phyloP scores from a whole-genome alignment of 2,329 filamentous ascomycete genomes.

The Atkinsonella hypoxylon region DNA sequence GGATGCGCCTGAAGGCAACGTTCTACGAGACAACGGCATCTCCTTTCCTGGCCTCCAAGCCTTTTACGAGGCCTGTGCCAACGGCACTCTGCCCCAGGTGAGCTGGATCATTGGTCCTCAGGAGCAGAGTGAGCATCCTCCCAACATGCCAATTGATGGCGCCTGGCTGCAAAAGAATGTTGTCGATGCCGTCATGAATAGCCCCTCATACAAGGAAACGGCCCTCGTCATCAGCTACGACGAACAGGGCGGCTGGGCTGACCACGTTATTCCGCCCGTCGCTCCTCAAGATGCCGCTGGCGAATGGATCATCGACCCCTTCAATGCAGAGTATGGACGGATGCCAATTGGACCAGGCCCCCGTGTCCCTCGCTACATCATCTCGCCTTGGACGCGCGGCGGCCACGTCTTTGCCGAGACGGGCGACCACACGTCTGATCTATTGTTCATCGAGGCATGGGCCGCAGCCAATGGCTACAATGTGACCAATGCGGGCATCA shows the following conservation, averaged over 20 bases:
- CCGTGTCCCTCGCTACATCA: constrained; percentile 38
- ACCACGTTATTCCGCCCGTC: constrained; percentile 37
- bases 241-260: constrained; percentile 40
- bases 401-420: constrained; percentile 41
- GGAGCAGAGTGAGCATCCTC: constrained; percentile 32
- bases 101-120: constrained; percentile 41
- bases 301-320: constrained; percentile 35
- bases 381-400: constrained; percentile 42
- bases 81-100: constrained; percentile 37
- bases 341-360: constrained; percentile 22
- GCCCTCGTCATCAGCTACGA: constrained; percentile 40
- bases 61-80: constrained; percentile 36
- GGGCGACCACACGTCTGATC: constrained; percentile 40
- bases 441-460: constrained; percentile 39
- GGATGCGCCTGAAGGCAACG: constrained; percentile 6
- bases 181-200: constrained; percentile 36
- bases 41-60: constrained; percentile 32
- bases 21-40: constrained; percentile 16
- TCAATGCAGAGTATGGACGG: constrained; percentile 10
- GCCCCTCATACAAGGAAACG: constrained; percentile 35
- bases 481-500: constrained; percentile 17
- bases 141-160: constrained; percentile 39
- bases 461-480: constrained; percentile 16
- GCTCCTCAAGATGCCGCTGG: constrained; percentile 33
- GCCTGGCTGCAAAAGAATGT: constrained; percentile 43